Percentiles rank a stretch among this genome's conserved stretches.
Conservation (phyloP, 345 rosid genomes). For the Hibiscus syriacus region DNA sequence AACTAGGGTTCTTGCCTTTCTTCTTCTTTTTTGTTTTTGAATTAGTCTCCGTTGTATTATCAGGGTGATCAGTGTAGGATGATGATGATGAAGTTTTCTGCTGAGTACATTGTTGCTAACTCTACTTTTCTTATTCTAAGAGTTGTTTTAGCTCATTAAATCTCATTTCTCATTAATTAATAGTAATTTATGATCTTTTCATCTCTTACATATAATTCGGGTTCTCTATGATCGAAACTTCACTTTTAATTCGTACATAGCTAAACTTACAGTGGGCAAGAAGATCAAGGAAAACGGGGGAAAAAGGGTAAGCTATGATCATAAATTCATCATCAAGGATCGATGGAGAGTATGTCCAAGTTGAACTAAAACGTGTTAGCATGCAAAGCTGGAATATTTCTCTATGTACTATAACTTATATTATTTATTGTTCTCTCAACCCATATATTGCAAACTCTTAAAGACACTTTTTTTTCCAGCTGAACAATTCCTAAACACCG, state of each 20-base stretch:
- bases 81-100: slow-evolving; percentile 16
- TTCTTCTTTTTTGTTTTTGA: slow-evolving; percentile 2
- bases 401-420: too few species aligned
- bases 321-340: too few species aligned
- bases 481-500: too few species aligned
- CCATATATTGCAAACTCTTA: background rate
- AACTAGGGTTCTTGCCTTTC: slow-evolving; percentile 26
- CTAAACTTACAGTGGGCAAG: background rate
- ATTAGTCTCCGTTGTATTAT: background rate
- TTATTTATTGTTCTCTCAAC: background rate
- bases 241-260: background rate
- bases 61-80: slow-evolving; percentile 12
- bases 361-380: slow-evolving; percentile 37
- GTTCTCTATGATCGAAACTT: background rate
- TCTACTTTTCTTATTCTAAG: background rate
- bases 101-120: slow-evolving; percentile 15
- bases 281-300: background rate
- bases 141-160: background rate
- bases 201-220: background rate
- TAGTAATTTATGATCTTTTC: background rate
- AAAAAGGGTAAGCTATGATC: too few species aligned
- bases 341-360: too few species aligned
- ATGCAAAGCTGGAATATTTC: slow-evolving; percentile 32
- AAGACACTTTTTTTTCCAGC: background rate
- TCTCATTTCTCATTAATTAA: background rate